Evolutionary conservation across 768 basidiomycete genomes (phyloP).

Genomic region (Kwoniella dejecticola): DNA sequence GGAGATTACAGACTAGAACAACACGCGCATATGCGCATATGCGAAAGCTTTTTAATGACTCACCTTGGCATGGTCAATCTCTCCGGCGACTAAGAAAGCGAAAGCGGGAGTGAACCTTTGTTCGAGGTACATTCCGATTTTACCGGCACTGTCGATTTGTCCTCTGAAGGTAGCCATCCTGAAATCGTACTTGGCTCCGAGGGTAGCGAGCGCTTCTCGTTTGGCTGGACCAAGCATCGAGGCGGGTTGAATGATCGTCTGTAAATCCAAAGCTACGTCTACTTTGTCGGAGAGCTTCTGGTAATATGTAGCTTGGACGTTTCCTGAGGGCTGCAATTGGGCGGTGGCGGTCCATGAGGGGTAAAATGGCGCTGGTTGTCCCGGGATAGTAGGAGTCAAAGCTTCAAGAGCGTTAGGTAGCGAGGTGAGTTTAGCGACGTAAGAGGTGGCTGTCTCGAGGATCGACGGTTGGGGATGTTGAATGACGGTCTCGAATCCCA

Average conservation of each 20-base stretch:
- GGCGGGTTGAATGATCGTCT: slow-evolving; percentile 67
- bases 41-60: too few species aligned
- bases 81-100: slow-evolving; percentile 89
- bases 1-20: too few species aligned
- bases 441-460: slow-evolving; percentile 61
- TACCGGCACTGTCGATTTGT: slow-evolving; percentile 90
- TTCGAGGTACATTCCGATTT: slow-evolving; percentile 91
- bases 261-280: slow-evolving; percentile 93
- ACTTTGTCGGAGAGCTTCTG: slow-evolving; percentile 93
- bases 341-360: slow-evolving; percentile 86
- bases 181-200: slow-evolving; percentile 96
- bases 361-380: slow-evolving; percentile 40
- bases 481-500: slow-evolving; percentile 81
- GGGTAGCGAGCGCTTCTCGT: slow-evolving; percentile 86
- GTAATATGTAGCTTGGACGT: slow-evolving; percentile 91
- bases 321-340: slow-evolving; percentile 76
- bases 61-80: slow-evolving; percentile 99
- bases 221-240: slow-evolving; percentile 62
- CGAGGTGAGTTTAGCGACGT: slow-evolving; percentile 57
- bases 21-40: too few species aligned
- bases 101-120: slow-evolving; percentile 95
- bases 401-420: slow-evolving; percentile 40
- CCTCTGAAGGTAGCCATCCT: slow-evolving; percentile 91
- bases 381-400: slow-evolving; percentile 39
- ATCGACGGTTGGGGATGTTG: slow-evolving; percentile 72